Evolutionary conservation across 306 rosid genomes (phyloP).

Genomic region (Cicer yamashitae): DNA sequence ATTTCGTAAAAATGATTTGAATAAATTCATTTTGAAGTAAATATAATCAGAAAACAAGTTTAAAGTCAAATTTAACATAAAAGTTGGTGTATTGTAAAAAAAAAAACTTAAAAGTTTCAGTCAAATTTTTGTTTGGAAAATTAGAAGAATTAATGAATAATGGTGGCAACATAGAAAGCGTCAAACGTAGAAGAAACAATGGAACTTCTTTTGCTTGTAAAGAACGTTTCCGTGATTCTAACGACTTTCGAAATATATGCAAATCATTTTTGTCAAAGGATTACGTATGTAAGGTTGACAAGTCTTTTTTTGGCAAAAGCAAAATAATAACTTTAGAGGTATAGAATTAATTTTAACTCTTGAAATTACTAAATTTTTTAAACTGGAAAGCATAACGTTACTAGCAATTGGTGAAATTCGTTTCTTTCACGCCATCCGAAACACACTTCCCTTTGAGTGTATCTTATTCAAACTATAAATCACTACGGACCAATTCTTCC

Average conservation of each 20-base stretch:
- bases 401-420: neutral
- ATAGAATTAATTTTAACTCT: too few species aligned
- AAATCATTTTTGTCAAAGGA: too few species aligned
- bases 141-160: neutral
- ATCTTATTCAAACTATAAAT: neutral
- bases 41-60: neutral
- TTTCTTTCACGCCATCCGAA: neutral
- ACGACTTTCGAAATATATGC: neutral
- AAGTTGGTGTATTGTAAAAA: neutral
- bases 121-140: neutral
- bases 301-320: too few species aligned
- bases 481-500: constrained; percentile 3
- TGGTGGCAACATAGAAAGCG: neutral
- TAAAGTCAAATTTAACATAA: neutral
- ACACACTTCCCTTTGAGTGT: neutral
- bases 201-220: neutral
- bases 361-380: too few species aligned
- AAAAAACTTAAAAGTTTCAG: neutral
- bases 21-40: neutral
- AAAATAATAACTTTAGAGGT: too few species aligned
- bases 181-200: neutral
- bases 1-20: neutral
- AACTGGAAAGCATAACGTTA: neutral
- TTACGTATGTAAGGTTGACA: too few species aligned
- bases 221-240: neutral